Percentiles rank a stretch among this genome's conserved stretches.
Conservation (phyloP, 1,139 yeast species). For the Debaryomyces sp. region DNA sequence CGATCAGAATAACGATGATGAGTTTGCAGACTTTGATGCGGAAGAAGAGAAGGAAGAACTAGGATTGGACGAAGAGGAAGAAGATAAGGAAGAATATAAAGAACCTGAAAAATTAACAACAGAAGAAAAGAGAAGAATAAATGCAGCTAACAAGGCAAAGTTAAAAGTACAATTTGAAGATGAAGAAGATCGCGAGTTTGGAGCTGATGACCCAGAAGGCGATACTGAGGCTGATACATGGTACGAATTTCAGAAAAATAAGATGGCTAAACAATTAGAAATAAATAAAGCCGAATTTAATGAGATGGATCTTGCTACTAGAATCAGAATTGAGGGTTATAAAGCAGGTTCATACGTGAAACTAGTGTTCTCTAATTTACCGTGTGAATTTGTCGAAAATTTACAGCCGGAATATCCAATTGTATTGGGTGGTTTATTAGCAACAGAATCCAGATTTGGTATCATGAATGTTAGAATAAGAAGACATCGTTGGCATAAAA, state of each 20-base stretch:
- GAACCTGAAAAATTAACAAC: slow-evolving; percentile 49
- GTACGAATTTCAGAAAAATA: slow-evolving; percentile 97
- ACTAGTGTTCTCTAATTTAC: slow-evolving; percentile 77
- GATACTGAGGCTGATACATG: slow-evolving; percentile 86
- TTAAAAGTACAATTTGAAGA: slow-evolving; percentile 88
- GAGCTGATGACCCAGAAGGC: slow-evolving; percentile 74
- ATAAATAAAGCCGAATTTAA: slow-evolving; percentile 83
- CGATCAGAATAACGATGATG: slow-evolving; percentile 40
- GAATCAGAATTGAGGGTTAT: slow-evolving; percentile 86
- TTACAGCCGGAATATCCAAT: slow-evolving; percentile 86
- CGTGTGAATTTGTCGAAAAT: slow-evolving; percentile 88
- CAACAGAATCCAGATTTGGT: slow-evolving; percentile 93
- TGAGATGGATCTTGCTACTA: slow-evolving; percentile 71
- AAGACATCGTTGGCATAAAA: slow-evolving; percentile 99
- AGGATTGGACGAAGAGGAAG: slow-evolving; percentile 23
- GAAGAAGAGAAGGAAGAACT: slow-evolving; percentile 47
- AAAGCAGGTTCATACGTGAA: slow-evolving; percentile 95
- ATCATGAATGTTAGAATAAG: slow-evolving; percentile 90
- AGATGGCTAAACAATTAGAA: slow-evolving; percentile 93
- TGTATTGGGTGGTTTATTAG: slow-evolving; percentile 84
- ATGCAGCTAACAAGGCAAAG: slow-evolving; percentile 89
- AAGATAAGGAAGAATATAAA: slow-evolving; percentile 32
- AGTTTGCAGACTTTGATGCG: slow-evolving; percentile 60
- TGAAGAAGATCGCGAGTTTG: slow-evolving; percentile 79
- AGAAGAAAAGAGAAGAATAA: slow-evolving; percentile 72